Conservation (phyloP, 352 stramenopile genomes). For the Phytophthora idaei region DNA sequence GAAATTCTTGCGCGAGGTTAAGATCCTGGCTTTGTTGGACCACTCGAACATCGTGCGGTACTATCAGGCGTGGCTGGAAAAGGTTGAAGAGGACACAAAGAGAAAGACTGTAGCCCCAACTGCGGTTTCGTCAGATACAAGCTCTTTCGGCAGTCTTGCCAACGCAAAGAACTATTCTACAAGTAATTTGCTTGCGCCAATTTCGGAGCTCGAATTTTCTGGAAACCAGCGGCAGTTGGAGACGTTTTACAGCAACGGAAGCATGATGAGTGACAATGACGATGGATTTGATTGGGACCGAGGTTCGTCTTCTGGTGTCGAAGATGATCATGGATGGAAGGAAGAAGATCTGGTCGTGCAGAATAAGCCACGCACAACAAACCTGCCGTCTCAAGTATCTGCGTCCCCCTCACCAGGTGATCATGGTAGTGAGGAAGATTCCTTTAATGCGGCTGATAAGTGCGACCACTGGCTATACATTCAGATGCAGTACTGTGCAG, state of each 20-base stretch:
- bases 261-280: conserved; percentile 45
- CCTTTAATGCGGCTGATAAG: conserved; percentile 51
- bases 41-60: conserved; percentile 94
- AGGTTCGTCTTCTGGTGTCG: conserved; percentile 48
- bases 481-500: conserved; percentile 92
- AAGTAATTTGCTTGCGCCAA: conserved; percentile 74
- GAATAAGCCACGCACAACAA: conserved; percentile 35
- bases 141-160: conserved; percentile 31
- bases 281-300: conserved; percentile 86
- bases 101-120: conserved; percentile 15
- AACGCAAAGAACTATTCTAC: conserved; percentile 66
- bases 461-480: conserved; percentile 93
- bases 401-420: conserved; percentile 18
- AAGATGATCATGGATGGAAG: conserved; percentile 56
- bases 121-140: conserved; percentile 39
- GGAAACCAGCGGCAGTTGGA: conserved; percentile 50
- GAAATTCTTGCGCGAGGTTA: conserved; percentile 93
- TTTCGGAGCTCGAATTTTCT: conserved; percentile 71
- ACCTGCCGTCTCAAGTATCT: conserved; percentile 13
- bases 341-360: conserved; percentile 66
- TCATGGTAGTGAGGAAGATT: conserved; percentile 47
- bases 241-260: conserved; percentile 57
- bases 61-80: conserved; percentile 92
- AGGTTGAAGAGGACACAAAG: conserved; percentile 64
- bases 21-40: conserved; percentile 91